Evolutionary conservation across 805 yeast species (phyloP), one percentile per base, ranked within the genome.

Genomic region (Cyberlindnera veronae): DNA sequence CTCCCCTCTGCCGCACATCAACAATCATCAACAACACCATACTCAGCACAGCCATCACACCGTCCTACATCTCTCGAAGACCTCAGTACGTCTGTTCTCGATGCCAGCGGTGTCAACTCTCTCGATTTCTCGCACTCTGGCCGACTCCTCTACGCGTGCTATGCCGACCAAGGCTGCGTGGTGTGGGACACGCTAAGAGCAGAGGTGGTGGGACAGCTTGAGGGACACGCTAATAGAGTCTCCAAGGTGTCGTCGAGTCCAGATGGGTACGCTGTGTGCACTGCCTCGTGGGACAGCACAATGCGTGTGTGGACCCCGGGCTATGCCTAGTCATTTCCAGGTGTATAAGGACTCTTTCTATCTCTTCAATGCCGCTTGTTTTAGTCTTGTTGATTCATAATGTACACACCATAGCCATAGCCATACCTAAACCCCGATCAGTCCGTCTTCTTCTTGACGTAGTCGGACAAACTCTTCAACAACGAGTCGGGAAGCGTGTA

Each of bases 391-490:
- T 24, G 13, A 24, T 13, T 14, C 13, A 24, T 24, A 12, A 6
- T 24, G 13, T 14, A 24, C 33, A 23, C 32, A 31, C 14, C 24
- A 26, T 18, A 36, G 29, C 10, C 21, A 19, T 31, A 13, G 26
- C 13, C n/a, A 15, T 10, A 11, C 18, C 9, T 14, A 20, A 23
- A 16, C 11, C 18, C 20, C 13, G 32, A 10, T 22, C 27, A 32
- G 26, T 64, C 68, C 23, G 64, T 62, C 53, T 86, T 81, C 64
- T 83, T 86, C 64, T 81, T 81, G 30, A 91, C 95, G 61, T 84
- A 90, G 50, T 91, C 98, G 95, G 95, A 89, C 64, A 91, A 73
- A 71, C 95, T 85, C 69, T 86, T 88, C 60, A 93, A 74, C 60
- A 93, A 69, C 30, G 84, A 79, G 60, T 91, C 97, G 16, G 98